Evolutionary conservation across 176 grass and related monocot genomes (phyloP).

Genomic region (Hyparrhenia diplandra): DNA sequence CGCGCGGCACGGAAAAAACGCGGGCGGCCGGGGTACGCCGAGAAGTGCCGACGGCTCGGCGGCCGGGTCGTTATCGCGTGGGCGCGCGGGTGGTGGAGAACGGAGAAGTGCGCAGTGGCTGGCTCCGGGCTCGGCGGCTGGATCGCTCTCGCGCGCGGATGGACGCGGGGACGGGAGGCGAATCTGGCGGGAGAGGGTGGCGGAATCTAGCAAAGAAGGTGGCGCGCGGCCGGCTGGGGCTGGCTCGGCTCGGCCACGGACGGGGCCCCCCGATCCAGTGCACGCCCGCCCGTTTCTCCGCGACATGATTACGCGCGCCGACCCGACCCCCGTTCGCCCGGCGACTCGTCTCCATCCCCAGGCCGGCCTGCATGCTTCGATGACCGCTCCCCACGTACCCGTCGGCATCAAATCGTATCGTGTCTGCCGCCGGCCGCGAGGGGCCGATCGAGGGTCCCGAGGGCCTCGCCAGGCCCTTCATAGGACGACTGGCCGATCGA

Average conservation of each 20-base stretch:
- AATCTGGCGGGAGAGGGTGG: slow-evolving; percentile 47
- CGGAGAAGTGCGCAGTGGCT: too few relatives aligned
- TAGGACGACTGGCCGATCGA: too few relatives aligned
- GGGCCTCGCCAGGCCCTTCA: too few relatives aligned
- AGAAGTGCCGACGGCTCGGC: neutral
- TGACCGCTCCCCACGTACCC: neutral
- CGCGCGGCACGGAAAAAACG: neutral
- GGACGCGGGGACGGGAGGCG: slow-evolving; percentile 23
- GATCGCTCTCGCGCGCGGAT: neutral
- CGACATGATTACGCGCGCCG: slow-evolving; percentile 47
- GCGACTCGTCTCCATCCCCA: neutral
- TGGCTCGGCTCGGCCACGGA: neutral
- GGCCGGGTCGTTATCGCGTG: slow-evolving; percentile 48
- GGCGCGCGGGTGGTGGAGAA: neutral
- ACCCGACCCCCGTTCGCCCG: neutral
- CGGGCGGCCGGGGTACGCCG: neutral
- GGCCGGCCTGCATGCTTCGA: neutral
- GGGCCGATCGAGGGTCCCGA: too few relatives aligned
- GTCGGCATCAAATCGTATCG: slow-evolving; percentile 3
- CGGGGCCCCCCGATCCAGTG: slow-evolving; percentile 28
- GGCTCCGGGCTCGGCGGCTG: neutral
- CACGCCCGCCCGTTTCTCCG: slow-evolving; percentile 22
- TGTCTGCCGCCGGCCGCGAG: slow-evolving; percentile 17
- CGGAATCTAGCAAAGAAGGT: slow-evolving; percentile 75
- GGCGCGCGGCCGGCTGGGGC: slow-evolving; percentile 33